These are phyloP conservation scores for Trichoderma sp. DNA, from an alignment of 2,329 filamentous ascomycete species.

Conservation along the genomic window DNA sequence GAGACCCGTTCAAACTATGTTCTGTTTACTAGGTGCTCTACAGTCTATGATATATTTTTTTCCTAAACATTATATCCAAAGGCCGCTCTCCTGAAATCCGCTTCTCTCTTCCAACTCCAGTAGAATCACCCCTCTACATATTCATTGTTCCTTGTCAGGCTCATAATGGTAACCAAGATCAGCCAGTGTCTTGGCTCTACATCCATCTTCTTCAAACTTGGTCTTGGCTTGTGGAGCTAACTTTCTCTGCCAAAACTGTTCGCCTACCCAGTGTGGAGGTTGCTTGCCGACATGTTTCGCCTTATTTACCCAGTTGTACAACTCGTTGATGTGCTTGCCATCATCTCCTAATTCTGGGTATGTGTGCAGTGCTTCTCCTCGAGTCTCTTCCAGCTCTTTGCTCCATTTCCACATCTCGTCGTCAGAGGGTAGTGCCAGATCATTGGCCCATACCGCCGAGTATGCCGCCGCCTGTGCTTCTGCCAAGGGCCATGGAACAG, in stretches of 20 bases:
- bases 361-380: constrained; percentile 40
- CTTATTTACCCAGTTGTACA: constrained; percentile 64
- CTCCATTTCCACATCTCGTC: constrained; percentile 74
- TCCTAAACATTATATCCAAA: neutral
- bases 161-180: constrained; percentile 72
- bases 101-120: neutral
- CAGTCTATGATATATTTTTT: neutral
- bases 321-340: constrained; percentile 69
- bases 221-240: constrained; percentile 71
- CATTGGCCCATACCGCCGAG: constrained; percentile 75
- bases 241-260: constrained; percentile 72
- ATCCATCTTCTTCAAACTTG: constrained; percentile 69
- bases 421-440: constrained; percentile 64
- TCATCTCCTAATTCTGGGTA: constrained; percentile 50
- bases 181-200: constrained; percentile 65
- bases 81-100: neutral
- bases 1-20: neutral
- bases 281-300: constrained; percentile 63
- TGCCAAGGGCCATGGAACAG: constrained; percentile 84
- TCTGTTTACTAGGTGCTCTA: neutral
- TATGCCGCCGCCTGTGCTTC: constrained; percentile 80
- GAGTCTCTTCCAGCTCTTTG: constrained; percentile 56
- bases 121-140: neutral
- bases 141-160: constrained; percentile 27
- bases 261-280: constrained; percentile 72